Evolutionary conservation across 176 grass and related monocot species (phyloP), one percentile per base, ranked within the genome.

Genomic region (Eragrostis nindensis): DNA sequence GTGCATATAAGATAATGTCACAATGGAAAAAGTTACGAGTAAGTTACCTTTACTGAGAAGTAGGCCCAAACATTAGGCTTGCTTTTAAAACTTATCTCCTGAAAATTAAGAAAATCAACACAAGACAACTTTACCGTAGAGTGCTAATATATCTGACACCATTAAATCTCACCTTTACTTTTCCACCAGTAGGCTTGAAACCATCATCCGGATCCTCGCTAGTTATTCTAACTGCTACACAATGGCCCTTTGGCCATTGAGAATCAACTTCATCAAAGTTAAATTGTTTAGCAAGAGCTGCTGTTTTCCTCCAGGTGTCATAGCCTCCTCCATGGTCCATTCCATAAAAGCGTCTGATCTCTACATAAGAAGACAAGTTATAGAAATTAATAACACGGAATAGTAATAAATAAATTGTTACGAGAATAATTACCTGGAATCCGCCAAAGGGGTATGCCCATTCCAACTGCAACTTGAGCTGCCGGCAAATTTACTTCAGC

Each of bases 141-240:
- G 56, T 66, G 15, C 70, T 77, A 61, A 77, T 72, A 85, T 42
- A 76, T 44, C 29, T 29, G 39, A 11, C 77, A 89, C 72, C 12
- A 59, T 5, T 9, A 86, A 66, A 85, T 27, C 75, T 22, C 81
- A 99, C 96, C 96, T 93, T 92, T 42, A 99, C 90, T 93, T 93
- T 91, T 67, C 96, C 96, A 54, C 96, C 86, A 38, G 92, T 99
- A 83, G 96, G 96, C 83, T 99, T 99, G 63, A 99, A 99, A 56
- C 96, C 96, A 84, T 99, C 96, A 90, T 95, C 96, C 43, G 96
- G 96, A 80, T 99, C 82, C 86, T 99, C 96, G 10, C 96, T 99
- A 36, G 96, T 99, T 71, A 99, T 75, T 72, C 92, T 87, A 75
- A 99, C 96, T 43, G 96, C 96, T 54, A 99, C 84, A 88, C 89